These are phyloP conservation scores for Dysphania ambrosioides DNA, from an alignment of 148 eudicot species.

Conservation along the genomic window DNA sequence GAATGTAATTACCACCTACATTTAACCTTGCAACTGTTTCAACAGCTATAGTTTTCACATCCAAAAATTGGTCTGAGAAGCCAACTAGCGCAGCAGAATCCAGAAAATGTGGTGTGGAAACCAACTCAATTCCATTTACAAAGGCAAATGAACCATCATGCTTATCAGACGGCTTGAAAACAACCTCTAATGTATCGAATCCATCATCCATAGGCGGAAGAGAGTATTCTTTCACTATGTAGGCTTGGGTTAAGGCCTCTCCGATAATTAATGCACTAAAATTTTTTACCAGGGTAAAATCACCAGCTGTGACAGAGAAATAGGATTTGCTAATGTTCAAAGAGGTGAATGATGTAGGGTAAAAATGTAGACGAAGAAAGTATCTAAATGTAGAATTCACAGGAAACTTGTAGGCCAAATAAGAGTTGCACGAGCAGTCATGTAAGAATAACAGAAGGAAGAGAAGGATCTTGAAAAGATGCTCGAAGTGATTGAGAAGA, in stretches of 20 bases:
- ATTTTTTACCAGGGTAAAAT: constrained; percentile 57
- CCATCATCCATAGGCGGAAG: constrained; percentile 35
- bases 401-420: constrained; percentile 47
- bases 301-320: constrained; percentile 46
- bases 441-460: constrained; percentile 62
- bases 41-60: constrained; percentile 29
- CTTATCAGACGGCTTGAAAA: constrained; percentile 52
- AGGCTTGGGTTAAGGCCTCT: constrained; percentile 62
- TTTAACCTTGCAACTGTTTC: constrained; percentile 63
- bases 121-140: constrained; percentile 73
- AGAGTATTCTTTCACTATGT: constrained; percentile 59
- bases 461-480: constrained; percentile 63
- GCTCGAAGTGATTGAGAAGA: constrained; percentile 38
- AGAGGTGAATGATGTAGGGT: constrained; percentile 56
- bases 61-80: constrained; percentile 29
- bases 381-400: constrained; percentile 35
- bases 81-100: constrained; percentile 42
- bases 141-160: constrained; percentile 47
- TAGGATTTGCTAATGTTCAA: constrained; percentile 44
- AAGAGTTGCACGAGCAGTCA: constrained; percentile 52
- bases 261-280: constrained; percentile 69
- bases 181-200: constrained; percentile 31
- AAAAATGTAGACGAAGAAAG: constrained; percentile 61
- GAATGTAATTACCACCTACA: constrained; percentile 71
- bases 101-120: constrained; percentile 47